Base-by-base conservation (phyloP, 768 basidiomycete species). In the Lanmaoa pseudosensibilis region DNA sequence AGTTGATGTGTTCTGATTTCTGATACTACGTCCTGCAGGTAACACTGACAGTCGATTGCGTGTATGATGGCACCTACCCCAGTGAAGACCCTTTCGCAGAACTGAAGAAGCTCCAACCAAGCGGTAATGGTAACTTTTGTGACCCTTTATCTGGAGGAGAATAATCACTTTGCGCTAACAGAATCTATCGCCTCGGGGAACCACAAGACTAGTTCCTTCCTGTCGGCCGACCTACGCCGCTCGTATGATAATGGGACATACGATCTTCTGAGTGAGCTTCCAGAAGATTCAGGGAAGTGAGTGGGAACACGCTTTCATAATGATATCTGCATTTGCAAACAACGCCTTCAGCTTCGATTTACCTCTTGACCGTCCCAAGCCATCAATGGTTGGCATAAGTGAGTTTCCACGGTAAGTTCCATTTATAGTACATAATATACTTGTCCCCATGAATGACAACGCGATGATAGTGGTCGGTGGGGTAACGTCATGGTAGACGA, bases 401-500 rank as follows among this genome's bases (percentile, higher is more conserved):
- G 46, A 57, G 10, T 48, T 55, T 19, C 54, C 56, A 32, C 56
- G 54, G 56, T 56, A 19, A 3, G 56, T 25, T 37, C 21, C 8
- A 9, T 25, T 16, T 12, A 3, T 3, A 13, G 2, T 19, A 34
- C 9, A 3, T 3, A 13, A 1, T 19, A 34, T 16, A 7, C 45
- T 40, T 16, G n/a, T 40, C 25, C n/a, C 15, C 30, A 19, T 12
- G 19, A 23, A 23, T 33, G 43, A 49, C 23, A 5, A 36, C 41
- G 11, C 10, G 18, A 36, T 7, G 32, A 11, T n/a, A 61, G 60
- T 21, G 61, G 61, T 27, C 61, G 60, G 12, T 65, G 63, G 58
- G 63, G 63, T 1, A 65, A 55, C 3, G 60, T 65, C 2, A 46
- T 61, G 52, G 59, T 57, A 32, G 53, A 61, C 27, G 34, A 62